These are phyloP conservation scores for Leptographium radiaticola DNA, from an alignment of 2,329 filamentous ascomycete genomes.

Conservation along the genomic window DNA sequence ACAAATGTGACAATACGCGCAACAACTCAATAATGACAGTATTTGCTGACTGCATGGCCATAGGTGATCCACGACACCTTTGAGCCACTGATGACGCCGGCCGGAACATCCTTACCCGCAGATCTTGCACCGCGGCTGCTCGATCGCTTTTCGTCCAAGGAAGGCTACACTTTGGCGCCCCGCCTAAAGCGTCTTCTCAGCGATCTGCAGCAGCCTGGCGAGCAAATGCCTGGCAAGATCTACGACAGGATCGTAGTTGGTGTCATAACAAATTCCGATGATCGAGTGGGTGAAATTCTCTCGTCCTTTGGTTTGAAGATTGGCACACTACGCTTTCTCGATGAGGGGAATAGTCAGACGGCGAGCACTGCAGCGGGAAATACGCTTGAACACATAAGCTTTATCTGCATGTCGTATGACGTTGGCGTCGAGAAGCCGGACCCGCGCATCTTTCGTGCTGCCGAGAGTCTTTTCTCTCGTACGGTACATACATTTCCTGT, in stretches of 20 bases:
- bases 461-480: constrained; percentile 23
- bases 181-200: constrained; percentile 32
- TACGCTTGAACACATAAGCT: constrained; percentile 28
- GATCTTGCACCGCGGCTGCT: constrained; percentile 35
- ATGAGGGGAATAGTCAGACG: not conserved
- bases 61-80: constrained; percentile 45
- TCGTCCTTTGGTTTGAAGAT: constrained; percentile 38
- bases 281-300: constrained; percentile 41
- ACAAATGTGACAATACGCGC: constrained; percentile 27
- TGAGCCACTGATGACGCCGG: constrained; percentile 20
- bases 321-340: constrained; percentile 19
- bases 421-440: constrained; percentile 48
- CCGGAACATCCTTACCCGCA: constrained; percentile 23
- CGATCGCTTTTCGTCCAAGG: constrained; percentile 35
- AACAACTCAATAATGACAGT: not conserved
- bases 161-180: constrained; percentile 36
- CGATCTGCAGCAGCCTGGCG: constrained; percentile 15
- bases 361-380: not conserved
- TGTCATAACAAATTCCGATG: constrained; percentile 50
- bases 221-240: too few relatives aligned
- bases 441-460: constrained; percentile 39
- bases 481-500: too few relatives aligned
- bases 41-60: not conserved
- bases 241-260: constrained; percentile 29
- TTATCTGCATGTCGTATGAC: constrained; percentile 50